Evolutionary conservation across 805 yeast genomes (phyloP).

Genomic region (Novakomyces olei): DNA sequence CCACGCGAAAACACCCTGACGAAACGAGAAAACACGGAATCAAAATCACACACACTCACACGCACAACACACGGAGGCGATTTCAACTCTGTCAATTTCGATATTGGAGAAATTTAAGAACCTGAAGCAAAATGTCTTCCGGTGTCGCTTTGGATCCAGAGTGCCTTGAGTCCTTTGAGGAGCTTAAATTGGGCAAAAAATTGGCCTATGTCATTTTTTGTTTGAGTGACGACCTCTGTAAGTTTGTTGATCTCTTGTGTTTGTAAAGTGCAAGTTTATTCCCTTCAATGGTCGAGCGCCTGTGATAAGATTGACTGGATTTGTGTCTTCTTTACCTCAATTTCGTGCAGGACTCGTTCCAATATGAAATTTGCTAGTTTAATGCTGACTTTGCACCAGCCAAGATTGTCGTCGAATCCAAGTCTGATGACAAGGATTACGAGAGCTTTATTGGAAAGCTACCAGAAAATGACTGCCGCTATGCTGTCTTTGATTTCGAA

Average conservation of each 20-base stretch:
- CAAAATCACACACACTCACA: too few relatives aligned
- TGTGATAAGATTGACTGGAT: too few relatives aligned
- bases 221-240: slow-evolving; percentile 53
- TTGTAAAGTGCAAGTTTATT: too few relatives aligned
- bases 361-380: too few relatives aligned
- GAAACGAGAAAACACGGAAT: too few relatives aligned
- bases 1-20: too few relatives aligned
- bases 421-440: slow-evolving; percentile 53
- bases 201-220: slow-evolving; percentile 62
- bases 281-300: too few relatives aligned
- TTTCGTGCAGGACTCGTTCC: too few relatives aligned
- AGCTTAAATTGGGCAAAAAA: slow-evolving; percentile 72
- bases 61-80: too few relatives aligned
- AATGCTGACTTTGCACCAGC: too few relatives aligned
- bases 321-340: too few relatives aligned
- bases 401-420: slow-evolving; percentile 70
- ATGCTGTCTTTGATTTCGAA: slow-evolving; percentile 92
- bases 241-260: neutral
- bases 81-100: neutral
- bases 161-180: slow-evolving; percentile 83
- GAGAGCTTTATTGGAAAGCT: slow-evolving; percentile 69
- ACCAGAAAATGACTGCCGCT: slow-evolving; percentile 90
- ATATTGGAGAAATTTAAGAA: neutral
- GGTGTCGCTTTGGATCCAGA: slow-evolving; percentile 78
- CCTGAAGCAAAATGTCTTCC: slow-evolving; percentile 6